These are phyloP conservation scores for Nicotiana attenuata DNA, from an alignment of 257 asterid species.

Conservation along the genomic window DNA sequence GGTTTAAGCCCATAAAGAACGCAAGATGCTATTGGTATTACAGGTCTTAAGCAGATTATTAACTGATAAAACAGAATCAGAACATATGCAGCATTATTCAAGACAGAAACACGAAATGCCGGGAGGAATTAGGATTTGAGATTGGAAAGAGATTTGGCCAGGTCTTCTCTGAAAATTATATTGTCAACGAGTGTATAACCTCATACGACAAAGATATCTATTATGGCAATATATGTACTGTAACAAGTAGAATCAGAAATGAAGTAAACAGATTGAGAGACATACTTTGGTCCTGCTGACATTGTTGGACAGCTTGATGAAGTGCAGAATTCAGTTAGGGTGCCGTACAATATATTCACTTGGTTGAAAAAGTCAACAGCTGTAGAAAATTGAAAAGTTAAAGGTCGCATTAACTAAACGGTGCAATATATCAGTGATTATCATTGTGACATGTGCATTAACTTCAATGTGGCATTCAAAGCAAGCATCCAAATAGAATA, in stretches of 20 bases:
- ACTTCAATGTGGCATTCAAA: not conserved
- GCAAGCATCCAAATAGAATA: not conserved
- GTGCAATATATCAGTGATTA: not conserved
- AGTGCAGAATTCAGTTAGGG: constrained; percentile 89
- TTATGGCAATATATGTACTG: too few relatives aligned
- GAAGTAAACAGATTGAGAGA: not conserved
- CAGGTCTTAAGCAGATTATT: not conserved
- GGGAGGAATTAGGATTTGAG: not conserved
- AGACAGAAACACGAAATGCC: too few relatives aligned
- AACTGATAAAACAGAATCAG: not conserved
- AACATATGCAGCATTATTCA: not conserved
- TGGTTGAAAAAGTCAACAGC: constrained; percentile 91
- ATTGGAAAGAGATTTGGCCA: not conserved
- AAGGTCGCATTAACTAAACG: constrained; percentile 17
- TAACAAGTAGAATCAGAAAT: not conserved
- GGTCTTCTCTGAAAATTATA: not conserved
- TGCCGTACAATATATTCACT: constrained; percentile 83
- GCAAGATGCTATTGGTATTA: not conserved
- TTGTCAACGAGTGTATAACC: not conserved
- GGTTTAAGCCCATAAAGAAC: not conserved
- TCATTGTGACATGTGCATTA: not conserved
- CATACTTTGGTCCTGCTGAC: constrained; percentile 93
- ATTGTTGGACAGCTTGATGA: constrained; percentile 80
- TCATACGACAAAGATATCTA: not conserved
- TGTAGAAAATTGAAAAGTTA: constrained; percentile 26